Conservation (phyloP, 1,284 basidiomycete genomes). For the Chalciporus piperatoides region DNA sequence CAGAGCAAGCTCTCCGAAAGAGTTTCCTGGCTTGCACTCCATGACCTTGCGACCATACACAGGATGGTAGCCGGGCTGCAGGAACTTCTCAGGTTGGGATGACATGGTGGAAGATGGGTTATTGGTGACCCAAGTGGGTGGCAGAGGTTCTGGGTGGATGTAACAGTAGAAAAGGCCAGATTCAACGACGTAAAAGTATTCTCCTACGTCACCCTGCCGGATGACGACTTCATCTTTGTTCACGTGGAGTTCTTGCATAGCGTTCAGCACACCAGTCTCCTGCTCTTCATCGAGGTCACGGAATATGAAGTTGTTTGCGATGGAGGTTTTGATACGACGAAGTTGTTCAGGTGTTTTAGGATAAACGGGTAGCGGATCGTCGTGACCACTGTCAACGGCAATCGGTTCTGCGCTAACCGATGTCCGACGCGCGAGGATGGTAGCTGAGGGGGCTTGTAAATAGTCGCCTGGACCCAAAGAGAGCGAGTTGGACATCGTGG, state of each 20-base stretch:
- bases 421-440: conserved; percentile 84
- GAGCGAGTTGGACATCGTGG: conserved; percentile 39
- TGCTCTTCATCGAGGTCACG: conserved; percentile 96
- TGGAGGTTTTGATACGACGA: conserved; percentile 82
- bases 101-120: conserved; percentile 36
- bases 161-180: conserved; percentile 85
- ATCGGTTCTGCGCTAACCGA: conserved; percentile 99
- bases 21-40: conserved; percentile 81
- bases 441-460: conserved; percentile 64
- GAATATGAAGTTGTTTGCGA: conserved; percentile 91
- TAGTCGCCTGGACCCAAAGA: conserved; percentile 54
- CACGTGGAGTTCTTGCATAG: conserved; percentile 90
- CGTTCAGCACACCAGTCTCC: conserved; percentile 86
- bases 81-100: conserved; percentile 47
- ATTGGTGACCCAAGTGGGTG: conserved; percentile 51
- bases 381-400: conserved; percentile 67
- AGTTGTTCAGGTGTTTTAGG: conserved; percentile 86
- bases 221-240: conserved; percentile 82
- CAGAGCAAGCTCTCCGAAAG: conserved; percentile 95
- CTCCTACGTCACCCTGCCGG: conserved; percentile 93
- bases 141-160: conserved; percentile 66
- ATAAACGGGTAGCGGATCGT: conserved; percentile 69
- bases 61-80: conserved; percentile 61
- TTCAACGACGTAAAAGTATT: conserved; percentile 98
- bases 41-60: conserved; percentile 81